Base-by-base conservation (phyloP, 1,139 yeast species). In the Debaryomyces singareniensis region DNA sequence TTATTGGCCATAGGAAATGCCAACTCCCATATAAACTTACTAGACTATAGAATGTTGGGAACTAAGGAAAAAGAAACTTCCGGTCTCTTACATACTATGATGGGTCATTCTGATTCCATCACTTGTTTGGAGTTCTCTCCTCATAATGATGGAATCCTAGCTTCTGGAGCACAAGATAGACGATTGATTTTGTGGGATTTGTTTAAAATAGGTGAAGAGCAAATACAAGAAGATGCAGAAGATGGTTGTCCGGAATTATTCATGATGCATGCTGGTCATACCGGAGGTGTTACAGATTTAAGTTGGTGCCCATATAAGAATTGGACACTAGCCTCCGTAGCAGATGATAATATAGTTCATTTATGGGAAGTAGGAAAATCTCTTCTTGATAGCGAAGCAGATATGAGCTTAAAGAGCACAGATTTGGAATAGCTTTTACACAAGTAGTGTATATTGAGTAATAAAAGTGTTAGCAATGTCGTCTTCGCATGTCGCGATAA, bases 181-280 rank as follows among this genome's bases (percentile, higher is more conserved):
- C 61, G 91, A 37, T 68, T 80, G 16, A 75, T 82, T 27, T 47
- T 82, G 5, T 83, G 94, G 94, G 91, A 82, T 47, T 56, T 82
- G 30, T 59, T 64, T 32, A 77, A 71, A 45, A 77, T 82, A 20
- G 93, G 93, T 2, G 84, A 78, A 42, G 93, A 82, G 45, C 91
- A 81, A 49, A 65, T 63, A n/a, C 84, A 75, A 37, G 94, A 82
- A 47, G 81, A 81, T 39, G 83, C 80, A 24, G 80, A 74, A 36
- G 93, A 83, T 46, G 94, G 91, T 27, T 79, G 82, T 27, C 87
- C 91, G 5, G 94, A 83, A 47, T 55, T 82, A 23, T 66, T 82
- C 44, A 79, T 82, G 87, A 79, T 83, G 78, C 94, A 83, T 45
- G 93, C 91, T 22, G 94, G 94, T 12, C 93, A 82, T 47, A 79